phyloP scores from a whole-genome alignment of 306 rosid genomes.

The Oxytropis ochrocephala region DNA sequence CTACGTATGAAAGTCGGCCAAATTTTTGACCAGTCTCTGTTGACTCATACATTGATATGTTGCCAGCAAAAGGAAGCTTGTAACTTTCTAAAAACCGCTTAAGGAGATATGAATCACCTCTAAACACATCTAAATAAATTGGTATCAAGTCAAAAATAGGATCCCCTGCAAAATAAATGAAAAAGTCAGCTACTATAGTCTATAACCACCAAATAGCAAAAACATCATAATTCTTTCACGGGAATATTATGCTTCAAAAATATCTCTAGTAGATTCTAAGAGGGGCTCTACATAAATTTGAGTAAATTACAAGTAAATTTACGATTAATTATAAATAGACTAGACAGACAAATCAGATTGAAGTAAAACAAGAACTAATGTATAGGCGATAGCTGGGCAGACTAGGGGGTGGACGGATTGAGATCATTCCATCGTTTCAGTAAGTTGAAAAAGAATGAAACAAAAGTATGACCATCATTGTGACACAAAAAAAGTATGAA shows the following conservation, averaged over 20 bases:
- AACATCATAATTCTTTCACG: neutral
- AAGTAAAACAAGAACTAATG: neutral
- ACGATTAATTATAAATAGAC: neutral
- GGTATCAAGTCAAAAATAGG: conserved; percentile 84
- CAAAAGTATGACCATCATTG: neutral
- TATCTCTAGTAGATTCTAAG: neutral
- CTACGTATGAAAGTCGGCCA: conserved; percentile 69
- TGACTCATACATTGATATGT: conserved; percentile 29
- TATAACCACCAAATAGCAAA: conserved; percentile 11
- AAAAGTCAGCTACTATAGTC: conserved; percentile 11
- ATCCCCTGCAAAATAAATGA: conserved; percentile 58
- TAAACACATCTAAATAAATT: conserved; percentile 73
- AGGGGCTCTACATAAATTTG: neutral
- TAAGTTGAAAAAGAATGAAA: neutral
- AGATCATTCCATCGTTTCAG: neutral
- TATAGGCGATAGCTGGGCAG: neutral
- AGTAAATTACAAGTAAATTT: neutral
- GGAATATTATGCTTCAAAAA: neutral
- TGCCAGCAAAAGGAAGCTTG: conserved; percentile 63
- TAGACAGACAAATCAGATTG: conserved; percentile 7
- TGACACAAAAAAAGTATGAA: neutral
- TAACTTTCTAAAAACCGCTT: conserved; percentile 65
- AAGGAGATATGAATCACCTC: conserved; percentile 69
- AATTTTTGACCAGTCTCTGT: conserved; percentile 42
- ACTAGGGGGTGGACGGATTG: neutral